phyloP scores from a whole-genome alignment of 139 green algal genomes.

The Chlorella sp. region DNA sequence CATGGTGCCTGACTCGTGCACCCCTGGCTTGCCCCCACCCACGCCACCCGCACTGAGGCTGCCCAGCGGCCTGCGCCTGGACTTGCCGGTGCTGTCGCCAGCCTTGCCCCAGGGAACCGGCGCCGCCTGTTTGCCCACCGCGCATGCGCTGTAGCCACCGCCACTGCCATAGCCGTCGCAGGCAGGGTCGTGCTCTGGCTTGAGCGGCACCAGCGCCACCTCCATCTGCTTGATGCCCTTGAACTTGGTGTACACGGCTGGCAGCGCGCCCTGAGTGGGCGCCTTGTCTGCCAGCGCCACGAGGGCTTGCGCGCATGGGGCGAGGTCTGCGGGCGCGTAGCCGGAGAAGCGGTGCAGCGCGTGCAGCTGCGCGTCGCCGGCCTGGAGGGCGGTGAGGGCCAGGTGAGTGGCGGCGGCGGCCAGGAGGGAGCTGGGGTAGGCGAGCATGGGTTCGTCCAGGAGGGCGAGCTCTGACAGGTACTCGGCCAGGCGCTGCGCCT shows the following conservation, averaged over 20 bases:
- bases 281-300: constrained; percentile 67
- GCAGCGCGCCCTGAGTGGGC: constrained; percentile 47
- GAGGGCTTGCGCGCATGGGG: constrained; percentile 56
- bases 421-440: constrained; percentile 64
- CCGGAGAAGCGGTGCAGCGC: constrained; percentile 58
- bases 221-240: constrained; percentile 59
- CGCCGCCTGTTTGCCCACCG: no score
- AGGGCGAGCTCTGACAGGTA: constrained; percentile 88
- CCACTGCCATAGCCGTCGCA: no score
- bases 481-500: constrained; percentile 34
- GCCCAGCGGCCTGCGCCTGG: no score
- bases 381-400: constrained; percentile 46
- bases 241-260: constrained; percentile 95
- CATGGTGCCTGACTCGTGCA: no score
- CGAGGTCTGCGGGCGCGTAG: constrained; percentile 46
- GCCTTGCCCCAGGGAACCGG: no score
- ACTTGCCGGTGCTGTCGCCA: no score
- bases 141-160: no score
- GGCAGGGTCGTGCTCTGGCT: no score
- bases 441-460: constrained; percentile 75
- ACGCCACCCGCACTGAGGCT: no score
- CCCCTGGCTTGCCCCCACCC: no score
- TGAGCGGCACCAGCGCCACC: no score
- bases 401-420: constrained; percentile 73
- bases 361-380: constrained; percentile 35